These are phyloP conservation scores for Coniochaeta sp. DNA, from an alignment of 2,329 filamentous ascomycete species.

Conservation along the genomic window DNA sequence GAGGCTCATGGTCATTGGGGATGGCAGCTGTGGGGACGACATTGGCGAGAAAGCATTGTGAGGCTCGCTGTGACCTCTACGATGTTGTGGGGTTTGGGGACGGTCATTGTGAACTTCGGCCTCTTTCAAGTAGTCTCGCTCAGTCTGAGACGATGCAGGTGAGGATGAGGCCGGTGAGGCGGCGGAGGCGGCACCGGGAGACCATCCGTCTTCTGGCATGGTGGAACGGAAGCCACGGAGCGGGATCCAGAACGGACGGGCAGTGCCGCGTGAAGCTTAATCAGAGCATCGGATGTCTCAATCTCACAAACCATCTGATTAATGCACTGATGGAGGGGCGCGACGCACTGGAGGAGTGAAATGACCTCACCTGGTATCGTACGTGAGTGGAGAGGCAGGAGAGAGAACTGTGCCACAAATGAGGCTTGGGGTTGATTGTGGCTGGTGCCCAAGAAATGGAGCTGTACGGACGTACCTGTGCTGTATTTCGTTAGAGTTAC, in stretches of 20 bases:
- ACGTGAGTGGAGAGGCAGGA: not conserved
- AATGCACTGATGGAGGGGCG: not conserved
- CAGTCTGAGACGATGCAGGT: not conserved
- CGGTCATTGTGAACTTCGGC: not conserved
- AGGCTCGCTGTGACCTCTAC: not conserved
- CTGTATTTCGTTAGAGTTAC: no score
- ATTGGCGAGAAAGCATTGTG: conserved; percentile 6
- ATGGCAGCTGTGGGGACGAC: conserved; percentile 14
- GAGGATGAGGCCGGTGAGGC: not conserved
- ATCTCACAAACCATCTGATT: not conserved
- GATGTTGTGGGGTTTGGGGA: not conserved
- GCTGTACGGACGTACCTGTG: not conserved
- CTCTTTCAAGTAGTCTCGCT: not conserved
- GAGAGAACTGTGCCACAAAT: not conserved
- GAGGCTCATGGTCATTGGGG: conserved; percentile 20
- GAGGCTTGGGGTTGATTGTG: not conserved
- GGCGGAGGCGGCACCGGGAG: not conserved
- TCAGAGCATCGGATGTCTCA: not conserved
- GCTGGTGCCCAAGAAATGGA: not conserved
- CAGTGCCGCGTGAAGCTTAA: not conserved
- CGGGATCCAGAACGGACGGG: not conserved
- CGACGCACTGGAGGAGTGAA: not conserved
- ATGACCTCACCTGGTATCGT: not conserved
- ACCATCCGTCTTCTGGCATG: not conserved
- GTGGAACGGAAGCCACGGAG: not conserved